Base-by-base conservation (phyloP, 371 early-diverging fungal genomes). In the Apophysomyces sp. region DNA sequence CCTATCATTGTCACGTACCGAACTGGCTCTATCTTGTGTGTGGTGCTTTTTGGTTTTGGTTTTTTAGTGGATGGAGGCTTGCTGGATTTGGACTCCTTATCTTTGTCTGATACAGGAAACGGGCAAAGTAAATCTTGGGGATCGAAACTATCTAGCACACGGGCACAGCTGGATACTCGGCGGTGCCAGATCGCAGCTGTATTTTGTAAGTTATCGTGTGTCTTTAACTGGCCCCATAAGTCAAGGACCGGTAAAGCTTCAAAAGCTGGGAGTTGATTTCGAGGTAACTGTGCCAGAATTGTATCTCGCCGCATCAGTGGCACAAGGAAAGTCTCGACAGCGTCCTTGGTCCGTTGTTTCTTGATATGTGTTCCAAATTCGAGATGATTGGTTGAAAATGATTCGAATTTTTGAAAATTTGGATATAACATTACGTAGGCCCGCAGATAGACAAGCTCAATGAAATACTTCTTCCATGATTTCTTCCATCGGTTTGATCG, bases 371-470 rank as follows among this genome's bases (percentile, higher is more conserved):
- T 82, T 12, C 88, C 88, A 54, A 72, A 79, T 58, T 88, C 87
- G 21, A 86, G 67, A 71, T 86, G 88, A 65, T 88, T 88, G 29
- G 88, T 88, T 3, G 87, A 85, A 57, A 88, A 86, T 2, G 85
- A 83, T 11, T 79, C 82, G 58, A 85, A 85, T 41, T 76, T 73
- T 62, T 78, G 71, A 68, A 76, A 86, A 61, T 86, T 86, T 30
- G 88, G 88, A 58, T 88, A 88, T 5, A 88, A 66, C 88, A 88
- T 86, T 0, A 84, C 82, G 44, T 85, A 85, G 29, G 77, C 86
- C 15, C 87, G 78, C 60, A 84, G 71, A 63, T 86, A 86, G 13
- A 81, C 80, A 58, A 87, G 69, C 59, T 87, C 86, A 52, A 87
- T 87, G 63, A 86, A 87, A 49, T 82, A 81, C 31, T 82, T 81